Percentiles rank a stretch among this genome's conserved stretches.
Evolutionary conservation across 345 rosid species (phyloP).

Genomic region (Linum lewisii): DNA sequence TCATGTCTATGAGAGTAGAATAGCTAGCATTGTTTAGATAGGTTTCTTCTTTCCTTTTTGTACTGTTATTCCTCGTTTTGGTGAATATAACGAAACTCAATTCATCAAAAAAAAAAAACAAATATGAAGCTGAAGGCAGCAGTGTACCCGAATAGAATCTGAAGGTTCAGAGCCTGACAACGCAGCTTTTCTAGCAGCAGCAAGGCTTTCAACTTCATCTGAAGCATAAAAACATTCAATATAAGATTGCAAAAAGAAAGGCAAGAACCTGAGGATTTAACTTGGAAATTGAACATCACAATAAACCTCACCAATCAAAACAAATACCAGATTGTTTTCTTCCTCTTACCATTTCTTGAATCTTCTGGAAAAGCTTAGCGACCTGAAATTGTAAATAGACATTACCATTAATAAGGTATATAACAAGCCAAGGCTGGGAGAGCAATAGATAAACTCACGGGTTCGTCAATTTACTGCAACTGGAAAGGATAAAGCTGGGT

Average conservation of each 20-base stretch:
- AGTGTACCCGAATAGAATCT: slow-evolving; percentile 88
- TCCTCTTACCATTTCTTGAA: slow-evolving; percentile 99
- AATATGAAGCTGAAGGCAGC: slow-evolving; percentile 5
- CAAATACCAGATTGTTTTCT: slow-evolving; percentile 94
- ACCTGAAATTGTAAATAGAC: slow-evolving; percentile 36
- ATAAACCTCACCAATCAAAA: slow-evolving; percentile 84
- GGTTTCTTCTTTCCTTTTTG: no score
- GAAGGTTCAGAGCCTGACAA: slow-evolving; percentile 98
- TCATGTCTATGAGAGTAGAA: no score
- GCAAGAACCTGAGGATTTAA: slow-evolving; percentile 2
- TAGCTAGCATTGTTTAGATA: no score
- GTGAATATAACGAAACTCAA: no score
- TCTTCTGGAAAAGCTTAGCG: slow-evolving; percentile 93
- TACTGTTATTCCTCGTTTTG: no score
- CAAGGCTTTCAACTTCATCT: slow-evolving; percentile 99
- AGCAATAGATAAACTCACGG: not conserved
- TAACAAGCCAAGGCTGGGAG: not conserved
- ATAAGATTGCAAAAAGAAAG: slow-evolving; percentile 16
- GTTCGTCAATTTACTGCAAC: not conserved
- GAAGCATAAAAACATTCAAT: slow-evolving; percentile 26
- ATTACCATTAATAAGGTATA: not conserved
- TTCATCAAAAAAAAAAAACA: no score
- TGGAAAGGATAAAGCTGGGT: not conserved
- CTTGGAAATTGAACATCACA: not conserved
- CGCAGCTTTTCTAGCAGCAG: slow-evolving; percentile 95